Base-by-base conservation (phyloP, 805 yeast genomes). In the Kuraishia molischiana region DNA sequence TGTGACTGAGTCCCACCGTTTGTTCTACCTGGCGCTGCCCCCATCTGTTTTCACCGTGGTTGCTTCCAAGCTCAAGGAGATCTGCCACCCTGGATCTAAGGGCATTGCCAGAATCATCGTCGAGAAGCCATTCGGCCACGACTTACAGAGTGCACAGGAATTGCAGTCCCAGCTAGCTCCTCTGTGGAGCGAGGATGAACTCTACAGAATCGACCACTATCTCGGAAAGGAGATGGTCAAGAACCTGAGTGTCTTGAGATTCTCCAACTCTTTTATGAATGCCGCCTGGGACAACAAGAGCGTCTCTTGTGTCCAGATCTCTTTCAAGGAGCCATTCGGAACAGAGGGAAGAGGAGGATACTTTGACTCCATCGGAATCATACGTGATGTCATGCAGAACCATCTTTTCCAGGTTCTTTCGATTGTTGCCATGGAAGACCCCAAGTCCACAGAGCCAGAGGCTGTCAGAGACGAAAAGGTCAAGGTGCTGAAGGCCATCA, bases 331-430 rank as follows among this genome's bases (percentile, higher is more conserved):
- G 66, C 85, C 92, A n/a, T 92, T 92, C 51, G 98, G 98, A 39
- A 92, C 98, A 30, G 96, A 92, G 64, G 98, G 98, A 40, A 78
- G 98, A 58, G 98, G 98, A 49, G 98, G 98, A 29, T 92, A 92
- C 67, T 92, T 92, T 54, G 97, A 92, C 62, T 69, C 72, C 39
- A 86, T 89, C 53, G 98, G 98, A 41, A 92, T 92, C 56, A 84
- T 92, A 49, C 78, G 98, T 61, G 98, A 92, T 56, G 97, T 92
- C 35, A 90, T 92, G 86, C 98, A 92, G 68, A 92, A 92, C 71
- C 98, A 92, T 65, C 63, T 92, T 51, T 69, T 90, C 54, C 98
- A 92, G 67, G 94, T 90, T 18, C 66, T 92, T 55, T 89, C 97
- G 4, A 61, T 92, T 39, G 66, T 90, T 43, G 85, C 96, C 38